Conservation (phyloP, 1,284 basidiomycete species). For the Mycena sp. region DNA sequence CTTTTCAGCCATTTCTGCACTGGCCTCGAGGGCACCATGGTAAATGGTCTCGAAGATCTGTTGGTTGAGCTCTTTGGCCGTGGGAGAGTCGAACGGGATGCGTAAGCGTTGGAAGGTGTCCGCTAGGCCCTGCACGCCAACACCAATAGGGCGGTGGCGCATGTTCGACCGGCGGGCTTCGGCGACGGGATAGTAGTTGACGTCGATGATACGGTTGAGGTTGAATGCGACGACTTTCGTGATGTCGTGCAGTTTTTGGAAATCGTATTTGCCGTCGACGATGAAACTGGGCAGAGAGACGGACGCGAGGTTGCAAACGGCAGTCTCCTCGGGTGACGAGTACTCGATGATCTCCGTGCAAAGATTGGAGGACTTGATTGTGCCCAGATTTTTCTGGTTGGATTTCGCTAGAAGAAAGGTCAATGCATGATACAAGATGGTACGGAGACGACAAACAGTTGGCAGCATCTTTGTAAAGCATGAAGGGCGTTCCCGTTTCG, state of each 20-base stretch:
- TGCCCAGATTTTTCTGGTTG: conserved; percentile 98
- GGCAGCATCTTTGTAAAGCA: conserved; percentile 95
- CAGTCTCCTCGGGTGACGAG: conserved; percentile 96
- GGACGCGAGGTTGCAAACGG: conserved; percentile 99
- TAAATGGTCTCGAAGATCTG: conserved; percentile 99
- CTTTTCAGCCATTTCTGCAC: conserved; percentile 85
- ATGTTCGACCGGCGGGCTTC: conserved; percentile 96
- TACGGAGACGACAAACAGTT: conserved; percentile 64
- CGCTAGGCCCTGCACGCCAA: conserved; percentile 98
- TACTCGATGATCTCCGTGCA: conserved; percentile 99
- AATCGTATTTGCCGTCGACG: too few relatives aligned
- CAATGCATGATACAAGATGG: conserved; percentile 77
- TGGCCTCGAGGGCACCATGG: conserved; percentile 94
- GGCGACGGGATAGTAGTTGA: conserved; percentile 91
- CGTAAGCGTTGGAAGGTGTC: conserved; percentile 98
- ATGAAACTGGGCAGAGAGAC: too few relatives aligned
- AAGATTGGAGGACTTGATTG: conserved; percentile 98
- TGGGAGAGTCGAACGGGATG: conserved; percentile 95
- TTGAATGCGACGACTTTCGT: too few relatives aligned
- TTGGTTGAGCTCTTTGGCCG: conserved; percentile 90
- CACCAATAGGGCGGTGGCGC: conserved; percentile 97
- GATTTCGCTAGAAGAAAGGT: conserved; percentile 79
- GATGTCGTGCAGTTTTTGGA: too few relatives aligned
- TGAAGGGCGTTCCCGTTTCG: conserved; percentile 98
- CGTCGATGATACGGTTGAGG: too few relatives aligned